Base-by-base conservation (phyloP, 164 flowering plant species). In the Chimonanthus salicifolius region DNA sequence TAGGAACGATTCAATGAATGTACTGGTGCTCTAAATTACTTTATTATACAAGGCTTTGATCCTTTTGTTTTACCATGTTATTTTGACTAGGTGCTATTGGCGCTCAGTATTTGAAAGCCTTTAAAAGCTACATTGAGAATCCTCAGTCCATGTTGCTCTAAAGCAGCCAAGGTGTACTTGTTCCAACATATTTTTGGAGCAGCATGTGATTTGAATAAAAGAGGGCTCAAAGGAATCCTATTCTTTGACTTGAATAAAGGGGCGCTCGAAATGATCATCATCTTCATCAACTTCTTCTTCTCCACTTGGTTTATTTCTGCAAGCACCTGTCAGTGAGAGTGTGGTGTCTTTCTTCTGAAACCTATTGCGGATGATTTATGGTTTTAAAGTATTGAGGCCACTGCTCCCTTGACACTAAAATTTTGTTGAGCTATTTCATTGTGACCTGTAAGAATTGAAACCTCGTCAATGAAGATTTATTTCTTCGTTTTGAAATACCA, bases 21-120 rank as follows among this genome's bases (percentile, higher is more conserved):
- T 33, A 33, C 33, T 33, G 33, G 33, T 33, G 33, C 33, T 33
- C 33, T 33, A 33, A 33, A 33, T 63, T 63, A 21, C 10, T 20
- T 63, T 5, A 7, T 73, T 4, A 15, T 66, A 45, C 13, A 49
- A 18, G n/a, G 2, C 8, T 70, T 58, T 50, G 47, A 18, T 8
- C 51, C 63, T 70, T 18, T 5, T 33, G 43, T 50, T 44, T 10
- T 70, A 47, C 11, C 11, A 3, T 50, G 15, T 50, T 44, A 67
- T 48, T 20, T n/a, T 33, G 46, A n/a, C 47, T 8, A 94, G 97
- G 99, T 78, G 98, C 98, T 9, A 83, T 94, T 77, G 98, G 98
- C 60, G 97, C 98, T 0, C 95, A 90, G 78, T 94, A 97, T 95
- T 80, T 94, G 48, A 92, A 90, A 82, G 90, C 95, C 69, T 92